Evolutionary conservation across 2,329 filamentous ascomycete species (phyloP).

Genomic region (Knufia petricola): DNA sequence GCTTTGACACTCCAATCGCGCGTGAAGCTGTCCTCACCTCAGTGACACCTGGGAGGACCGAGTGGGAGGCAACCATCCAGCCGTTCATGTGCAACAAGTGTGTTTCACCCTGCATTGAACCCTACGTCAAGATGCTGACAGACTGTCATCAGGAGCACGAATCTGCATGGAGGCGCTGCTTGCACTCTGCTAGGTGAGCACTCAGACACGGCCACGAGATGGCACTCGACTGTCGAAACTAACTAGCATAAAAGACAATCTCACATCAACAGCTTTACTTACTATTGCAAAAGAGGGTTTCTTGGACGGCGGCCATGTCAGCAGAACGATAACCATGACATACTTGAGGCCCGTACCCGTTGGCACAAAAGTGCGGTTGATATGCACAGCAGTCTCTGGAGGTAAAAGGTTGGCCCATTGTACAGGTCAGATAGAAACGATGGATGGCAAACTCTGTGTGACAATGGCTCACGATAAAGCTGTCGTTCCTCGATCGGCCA

Average conservation of each 20-base stretch:
- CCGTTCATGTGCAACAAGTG: constrained; percentile 12
- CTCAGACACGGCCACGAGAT: no score
- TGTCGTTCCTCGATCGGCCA: constrained; percentile 19
- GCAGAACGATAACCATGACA: constrained; percentile 18
- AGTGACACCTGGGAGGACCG: neutral
- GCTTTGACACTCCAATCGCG: constrained; percentile 1
- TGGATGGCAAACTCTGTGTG: constrained; percentile 19
- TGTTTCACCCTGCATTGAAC: no score
- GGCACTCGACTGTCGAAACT: constrained; percentile 25
- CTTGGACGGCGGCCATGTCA: constrained; percentile 43
- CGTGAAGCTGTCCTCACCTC: neutral
- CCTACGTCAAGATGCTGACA: no score
- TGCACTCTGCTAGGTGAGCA: no score
- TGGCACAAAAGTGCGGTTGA: constrained; percentile 7
- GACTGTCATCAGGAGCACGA: constrained; percentile 10
- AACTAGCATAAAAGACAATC: constrained; percentile 58
- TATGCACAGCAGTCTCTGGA: constrained; percentile 6
- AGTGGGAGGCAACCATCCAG: constrained; percentile 2
- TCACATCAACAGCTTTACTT: constrained; percentile 51
- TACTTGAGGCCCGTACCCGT: constrained; percentile 6
- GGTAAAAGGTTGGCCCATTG: constrained; percentile 9
- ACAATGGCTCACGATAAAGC: constrained; percentile 29
- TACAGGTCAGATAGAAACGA: constrained; percentile 8
- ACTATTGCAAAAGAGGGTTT: constrained; percentile 50
- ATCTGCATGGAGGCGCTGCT: constrained; percentile 17